Conservation (phyloP, 106 monocot genomes). For the Dendrobium chrysotoxum region DNA sequence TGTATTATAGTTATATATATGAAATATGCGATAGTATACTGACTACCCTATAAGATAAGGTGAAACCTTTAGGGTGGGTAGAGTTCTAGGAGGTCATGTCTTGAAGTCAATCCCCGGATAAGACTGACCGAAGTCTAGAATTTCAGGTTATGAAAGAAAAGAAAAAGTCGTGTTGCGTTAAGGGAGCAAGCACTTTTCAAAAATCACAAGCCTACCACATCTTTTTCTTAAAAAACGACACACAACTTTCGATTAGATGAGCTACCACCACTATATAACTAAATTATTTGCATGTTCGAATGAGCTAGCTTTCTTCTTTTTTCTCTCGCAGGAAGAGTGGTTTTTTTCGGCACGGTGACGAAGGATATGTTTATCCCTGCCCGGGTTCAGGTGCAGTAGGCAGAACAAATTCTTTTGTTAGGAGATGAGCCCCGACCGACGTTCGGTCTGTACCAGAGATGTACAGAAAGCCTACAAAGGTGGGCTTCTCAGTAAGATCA, state of each 20-base stretch:
- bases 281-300: neutral
- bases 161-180: too few relatives aligned
- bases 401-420: constrained; percentile 3
- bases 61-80: constrained; percentile 1
- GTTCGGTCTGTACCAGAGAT: constrained; percentile 2
- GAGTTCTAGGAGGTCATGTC: constrained; percentile 3
- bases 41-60: constrained; percentile 1
- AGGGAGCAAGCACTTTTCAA: too few relatives aligned
- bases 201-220: neutral
- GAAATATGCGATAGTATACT: constrained; percentile 2
- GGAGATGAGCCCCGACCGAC: neutral
- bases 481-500: constrained; percentile 1
- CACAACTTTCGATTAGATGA: neutral
- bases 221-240: neutral
- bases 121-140: neutral
- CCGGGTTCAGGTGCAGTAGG: constrained; percentile 6
- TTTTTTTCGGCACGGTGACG: neutral
- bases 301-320: constrained; percentile 6
- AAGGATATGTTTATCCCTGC: constrained; percentile 1
- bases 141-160: neutral
- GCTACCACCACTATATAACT: neutral
- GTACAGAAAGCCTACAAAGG: neutral
- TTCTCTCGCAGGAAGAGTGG: constrained; percentile 2
- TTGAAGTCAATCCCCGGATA: neutral
- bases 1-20: neutral